Evolutionary conservation across 179 eudicot genomes (phyloP).

Genomic region (Amaranthus tricolor): DNA sequence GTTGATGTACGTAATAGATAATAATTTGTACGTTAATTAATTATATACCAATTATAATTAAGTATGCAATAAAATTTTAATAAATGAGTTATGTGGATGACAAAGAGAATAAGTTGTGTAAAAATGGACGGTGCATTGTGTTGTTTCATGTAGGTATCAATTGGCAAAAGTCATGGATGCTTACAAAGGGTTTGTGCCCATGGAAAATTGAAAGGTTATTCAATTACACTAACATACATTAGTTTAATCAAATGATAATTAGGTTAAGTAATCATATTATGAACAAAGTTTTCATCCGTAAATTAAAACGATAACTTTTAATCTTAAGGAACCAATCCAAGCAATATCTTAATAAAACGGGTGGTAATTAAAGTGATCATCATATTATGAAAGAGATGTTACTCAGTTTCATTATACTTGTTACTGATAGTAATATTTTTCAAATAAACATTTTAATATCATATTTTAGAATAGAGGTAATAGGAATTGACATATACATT

Average conservation of each 20-base stretch:
- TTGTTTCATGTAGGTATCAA: background rate
- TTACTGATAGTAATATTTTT: no score
- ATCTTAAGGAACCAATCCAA: no score
- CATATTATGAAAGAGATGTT: no score
- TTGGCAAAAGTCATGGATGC: background rate
- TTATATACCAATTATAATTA: background rate
- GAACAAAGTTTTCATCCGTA: no score
- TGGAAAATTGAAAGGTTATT: conserved; percentile 14
- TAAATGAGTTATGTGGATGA: conserved; percentile 13
- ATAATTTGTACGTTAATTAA: background rate
- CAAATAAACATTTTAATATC: no score
- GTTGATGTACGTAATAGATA: background rate
- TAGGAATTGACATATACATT: no score
- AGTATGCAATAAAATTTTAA: background rate
- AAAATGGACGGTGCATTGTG: conserved; percentile 21
- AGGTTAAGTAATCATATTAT: no score
- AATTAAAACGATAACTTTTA: no score
- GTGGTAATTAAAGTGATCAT: no score
- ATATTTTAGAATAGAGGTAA: no score
- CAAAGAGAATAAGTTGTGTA: conserved; percentile 19
- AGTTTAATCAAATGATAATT: background rate
- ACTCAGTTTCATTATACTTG: no score
- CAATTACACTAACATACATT: background rate
- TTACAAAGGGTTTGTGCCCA: background rate
- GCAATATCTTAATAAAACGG: no score